Evolutionary conservation across 1,284 basidiomycete species (phyloP), one percentile per base, ranked within the genome.

Genomic region (Ceratobasidium sp.): DNA sequence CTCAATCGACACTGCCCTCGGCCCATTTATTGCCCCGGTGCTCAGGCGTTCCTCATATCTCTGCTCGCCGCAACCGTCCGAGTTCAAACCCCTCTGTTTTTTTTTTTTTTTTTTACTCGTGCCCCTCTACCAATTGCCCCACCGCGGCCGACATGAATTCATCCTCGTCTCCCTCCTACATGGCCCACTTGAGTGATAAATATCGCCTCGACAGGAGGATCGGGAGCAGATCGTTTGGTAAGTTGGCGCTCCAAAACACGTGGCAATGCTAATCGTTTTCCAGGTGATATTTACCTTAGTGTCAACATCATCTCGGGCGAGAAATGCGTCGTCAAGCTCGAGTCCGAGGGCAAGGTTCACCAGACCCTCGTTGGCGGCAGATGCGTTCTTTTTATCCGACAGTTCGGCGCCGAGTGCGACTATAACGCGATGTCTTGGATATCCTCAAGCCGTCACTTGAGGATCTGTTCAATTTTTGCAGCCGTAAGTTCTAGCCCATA

Each of bases 271-370:
- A 68, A 41, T 65, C 57, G 38, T 12, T 64, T 64, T 78, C 1
- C 79, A 97, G 96, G 96, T 87, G 97, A 99, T 84, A 99, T 99
- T 86, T 99, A 99, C 86, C 94, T 99, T 79, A 98, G 98, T 80
- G 97, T 98, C 86, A 99, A 99, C 90, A 99, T 99, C 87, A 99
- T 99, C 85, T 98, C 97, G n/a, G 97, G 97, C 69, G 97, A 99
- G 85, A 97, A 99, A 85, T 97, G 99, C 78, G 98, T 97, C 84
- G 99, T 99, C 91, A 99, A 99, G 88, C 94, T 99, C 82, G 98
- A 99, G 87, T 98, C 96, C 84, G 97, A 99, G 87, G 96, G 92
- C 81, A 97, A 97, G 87, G 95, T 97, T 68, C 96, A 96, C 89
- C 97, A 98, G 92, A 97, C 96, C 30, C 91, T 99, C 57, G 97